Evolutionary conservation across 495 filamentous ascomycete genomes (phyloP).

Genomic region (Neurospora sublineolata): DNA sequence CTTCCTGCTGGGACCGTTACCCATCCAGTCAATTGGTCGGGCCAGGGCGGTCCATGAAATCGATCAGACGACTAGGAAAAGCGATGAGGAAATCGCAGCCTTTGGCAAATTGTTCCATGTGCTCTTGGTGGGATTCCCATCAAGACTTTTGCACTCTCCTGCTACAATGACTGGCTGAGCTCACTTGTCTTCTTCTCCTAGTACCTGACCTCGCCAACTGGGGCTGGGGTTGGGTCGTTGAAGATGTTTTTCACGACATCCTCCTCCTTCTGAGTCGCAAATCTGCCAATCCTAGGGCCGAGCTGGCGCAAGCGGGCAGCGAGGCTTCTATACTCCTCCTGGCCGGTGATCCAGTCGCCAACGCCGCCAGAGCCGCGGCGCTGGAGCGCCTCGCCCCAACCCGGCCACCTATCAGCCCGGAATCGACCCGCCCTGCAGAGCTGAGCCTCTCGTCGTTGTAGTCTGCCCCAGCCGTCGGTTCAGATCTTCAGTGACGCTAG

Average conservation of each 20-base stretch:
- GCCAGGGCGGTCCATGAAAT: too few relatives aligned
- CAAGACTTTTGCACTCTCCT: neutral
- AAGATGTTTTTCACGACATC: neutral
- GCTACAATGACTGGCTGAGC: neutral
- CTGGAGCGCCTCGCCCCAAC: conserved; percentile 54
- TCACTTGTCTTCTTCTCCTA: neutral
- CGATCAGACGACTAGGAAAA: conserved; percentile 3
- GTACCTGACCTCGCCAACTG: neutral
- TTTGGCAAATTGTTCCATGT: conserved; percentile 57
- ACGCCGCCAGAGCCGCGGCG: too few relatives aligned
- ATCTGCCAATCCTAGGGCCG: neutral
- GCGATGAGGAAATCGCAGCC: conserved; percentile 81
- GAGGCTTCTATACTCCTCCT: neutral
- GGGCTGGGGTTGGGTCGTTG: neutral
- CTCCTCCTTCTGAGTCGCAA: neutral
- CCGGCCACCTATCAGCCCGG: conserved; percentile 25
- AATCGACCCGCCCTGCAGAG: conserved; percentile 42
- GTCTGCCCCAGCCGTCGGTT: conserved; percentile 72
- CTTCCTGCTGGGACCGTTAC: too few relatives aligned
- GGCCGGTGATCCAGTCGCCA: neutral
- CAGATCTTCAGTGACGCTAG: conserved; percentile 61
- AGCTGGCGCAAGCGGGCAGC: neutral
- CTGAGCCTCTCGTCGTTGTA: conserved; percentile 80
- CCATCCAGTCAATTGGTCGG: too few relatives aligned
- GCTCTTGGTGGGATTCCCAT: conserved; percentile 25